These are phyloP conservation scores for Ceratocystis destructans DNA, from an alignment of 2,329 filamentous ascomycete genomes.

Conservation along the genomic window DNA sequence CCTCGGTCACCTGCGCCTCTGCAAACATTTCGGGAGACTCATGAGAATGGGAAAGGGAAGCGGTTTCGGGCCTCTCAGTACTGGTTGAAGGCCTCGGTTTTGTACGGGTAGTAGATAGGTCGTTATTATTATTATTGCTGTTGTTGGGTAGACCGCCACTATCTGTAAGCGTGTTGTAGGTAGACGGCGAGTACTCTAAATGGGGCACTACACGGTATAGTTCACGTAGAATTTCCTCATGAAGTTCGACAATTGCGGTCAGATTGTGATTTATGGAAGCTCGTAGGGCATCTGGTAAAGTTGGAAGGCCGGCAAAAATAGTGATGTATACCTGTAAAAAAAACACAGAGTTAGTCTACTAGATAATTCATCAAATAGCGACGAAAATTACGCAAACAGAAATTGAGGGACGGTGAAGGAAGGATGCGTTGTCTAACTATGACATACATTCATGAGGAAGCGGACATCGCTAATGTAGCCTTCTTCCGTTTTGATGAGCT, in stretches of 20 bases:
- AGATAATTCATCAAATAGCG: neutral
- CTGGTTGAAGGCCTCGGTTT: constrained; percentile 23
- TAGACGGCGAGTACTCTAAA: constrained; percentile 38
- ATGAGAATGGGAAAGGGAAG: constrained; percentile 30
- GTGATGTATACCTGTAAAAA: constrained; percentile 53
- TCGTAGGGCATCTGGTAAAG: constrained; percentile 48
- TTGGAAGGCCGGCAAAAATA: constrained; percentile 57
- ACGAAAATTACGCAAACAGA: neutral
- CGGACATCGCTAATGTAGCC: constrained; percentile 78
- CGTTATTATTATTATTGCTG: neutral
- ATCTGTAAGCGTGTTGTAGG: neutral
- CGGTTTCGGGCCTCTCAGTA: neutral
- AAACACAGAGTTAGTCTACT: neutral
- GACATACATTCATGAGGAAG: constrained; percentile 66
- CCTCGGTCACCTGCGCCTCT: constrained; percentile 45
- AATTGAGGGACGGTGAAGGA: neutral
- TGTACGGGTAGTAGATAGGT: constrained; percentile 24
- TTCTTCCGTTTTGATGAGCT: constrained; percentile 75
- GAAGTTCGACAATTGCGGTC: constrained; percentile 65
- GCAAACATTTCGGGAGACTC: constrained; percentile 39
- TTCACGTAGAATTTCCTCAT: constrained; percentile 66
- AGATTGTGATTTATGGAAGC: constrained; percentile 67
- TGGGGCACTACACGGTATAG: constrained; percentile 58
- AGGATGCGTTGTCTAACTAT: neutral
- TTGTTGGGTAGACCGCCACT: neutral